These are phyloP conservation scores for Pichia sp. DNA, from an alignment of 1,139 yeast genomes.

Conservation along the genomic window DNA sequence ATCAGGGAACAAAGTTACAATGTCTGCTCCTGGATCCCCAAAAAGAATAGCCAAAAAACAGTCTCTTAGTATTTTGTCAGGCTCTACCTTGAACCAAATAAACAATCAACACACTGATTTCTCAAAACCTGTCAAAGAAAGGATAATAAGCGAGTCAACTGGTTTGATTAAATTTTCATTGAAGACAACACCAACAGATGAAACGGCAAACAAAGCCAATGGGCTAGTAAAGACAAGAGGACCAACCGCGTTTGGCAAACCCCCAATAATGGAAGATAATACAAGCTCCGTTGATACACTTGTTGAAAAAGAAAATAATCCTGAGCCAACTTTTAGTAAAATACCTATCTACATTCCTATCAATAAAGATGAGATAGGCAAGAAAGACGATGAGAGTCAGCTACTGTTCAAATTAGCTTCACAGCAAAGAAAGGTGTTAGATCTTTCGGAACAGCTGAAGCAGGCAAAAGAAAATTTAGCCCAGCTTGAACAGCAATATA, in stretches of 20 bases:
- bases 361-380: background rate
- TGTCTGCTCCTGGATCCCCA: slow-evolving; percentile 13
- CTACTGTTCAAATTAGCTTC: slow-evolving; percentile 38
- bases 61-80: slow-evolving; percentile 31
- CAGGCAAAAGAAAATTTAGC: slow-evolving; percentile 36
- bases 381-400: slow-evolving; percentile 2
- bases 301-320: background rate
- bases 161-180: slow-evolving; percentile 33
- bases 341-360: slow-evolving; percentile 21
- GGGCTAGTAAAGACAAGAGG: background rate
- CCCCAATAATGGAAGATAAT: background rate
- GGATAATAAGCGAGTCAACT: slow-evolving; percentile 33
- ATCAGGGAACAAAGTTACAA: background rate
- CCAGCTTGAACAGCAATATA: slow-evolving; percentile 33
- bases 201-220: background rate
- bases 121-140: slow-evolving; percentile 27
- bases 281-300: background rate
- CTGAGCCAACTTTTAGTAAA: background rate
- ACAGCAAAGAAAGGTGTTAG: slow-evolving; percentile 42
- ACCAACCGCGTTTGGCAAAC: background rate
- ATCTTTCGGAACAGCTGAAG: slow-evolving; percentile 35
- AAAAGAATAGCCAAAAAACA: slow-evolving; percentile 26
- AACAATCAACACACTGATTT: slow-evolving; percentile 14
- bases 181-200: slow-evolving; percentile 14
- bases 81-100: slow-evolving; percentile 26